Evolutionary conservation across 352 stramenopile genomes (phyloP), one percentile per base, ranked within the genome.

Genomic region (Globisporangium okanoganense): DNA sequence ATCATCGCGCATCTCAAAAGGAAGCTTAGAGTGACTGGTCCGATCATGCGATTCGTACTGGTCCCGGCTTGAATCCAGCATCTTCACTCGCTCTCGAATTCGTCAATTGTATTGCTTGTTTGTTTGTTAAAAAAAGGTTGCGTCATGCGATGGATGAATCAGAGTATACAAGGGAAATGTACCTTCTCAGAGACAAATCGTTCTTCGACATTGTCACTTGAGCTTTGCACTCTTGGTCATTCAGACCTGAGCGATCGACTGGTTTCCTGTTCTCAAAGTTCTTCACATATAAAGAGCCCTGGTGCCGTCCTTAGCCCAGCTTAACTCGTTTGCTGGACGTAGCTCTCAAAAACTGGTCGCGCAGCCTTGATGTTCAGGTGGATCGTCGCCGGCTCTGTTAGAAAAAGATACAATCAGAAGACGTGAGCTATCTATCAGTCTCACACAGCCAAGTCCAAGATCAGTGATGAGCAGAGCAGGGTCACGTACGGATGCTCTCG

Each of bases 331-430:
- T 98, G 88, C 65, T 96, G 91, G 66, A 99, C 95, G 65, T 98
- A 98, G 62, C 92, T 80, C 73, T 99, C 95, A 74, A 99, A 99
- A 66, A 98, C 90, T 38, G 87, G 87, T 53, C 90, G 87, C 2
- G 96, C 96, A 43, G 96, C 94, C 71, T 98, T 97, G 76, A 99
- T 99, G 72, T 99, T 99, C 44, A 98, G 71, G 56, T 98, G 85
- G 56, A 97, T 98, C 35, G 94, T 96, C n/a, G 94, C 90, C 3
- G 94, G 96, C 49, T 98, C 83, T 92, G 56, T 31, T 56, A n/a
- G 24, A 29, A 2, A 53, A 53, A 33, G 12, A 50, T 9, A 38
- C 2, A 35, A 38, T 18, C 36, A 18, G 2, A 31, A n/a, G n/a
- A 38, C 22, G 48, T 36, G 29, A 51, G 13, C n/a, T 3, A n/a